Evolutionary conservation across 2,329 filamentous ascomycete genomes (phyloP).

Genomic region (Fusarium sp.): DNA sequence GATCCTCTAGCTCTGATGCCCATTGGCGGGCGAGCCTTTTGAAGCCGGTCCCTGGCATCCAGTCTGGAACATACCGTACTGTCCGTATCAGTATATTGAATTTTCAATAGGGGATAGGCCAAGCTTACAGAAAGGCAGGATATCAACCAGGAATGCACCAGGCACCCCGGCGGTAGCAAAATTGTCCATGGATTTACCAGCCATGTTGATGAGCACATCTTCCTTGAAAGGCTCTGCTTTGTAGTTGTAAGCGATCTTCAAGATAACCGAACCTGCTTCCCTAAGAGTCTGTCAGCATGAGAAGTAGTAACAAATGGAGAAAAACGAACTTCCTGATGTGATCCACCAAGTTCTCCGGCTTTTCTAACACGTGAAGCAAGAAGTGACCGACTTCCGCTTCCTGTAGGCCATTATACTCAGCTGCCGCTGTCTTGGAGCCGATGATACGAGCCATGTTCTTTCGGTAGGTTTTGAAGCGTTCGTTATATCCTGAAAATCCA

Average conservation of each 20-base stretch:
- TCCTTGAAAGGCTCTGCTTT: constrained; percentile 32
- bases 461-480: constrained; percentile 57
- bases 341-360: constrained; percentile 54
- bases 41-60: constrained; percentile 32
- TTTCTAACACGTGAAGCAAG: constrained; percentile 51
- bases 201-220: constrained; percentile 36
- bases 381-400: constrained; percentile 55
- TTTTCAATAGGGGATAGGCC: background rate
- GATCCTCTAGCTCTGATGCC: constrained; percentile 10
- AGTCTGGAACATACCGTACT: constrained; percentile 38
- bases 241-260: constrained; percentile 44
- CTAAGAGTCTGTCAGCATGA: constrained; percentile 5
- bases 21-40: constrained; percentile 30
- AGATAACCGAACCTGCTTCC: constrained; percentile 33
- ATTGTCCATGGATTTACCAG: constrained; percentile 34
- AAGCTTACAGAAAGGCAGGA: constrained; percentile 35
- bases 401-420: constrained; percentile 58
- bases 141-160: constrained; percentile 36
- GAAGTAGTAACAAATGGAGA: rapidly evolving
- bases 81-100: background rate
- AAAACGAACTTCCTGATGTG: constrained; percentile 59
- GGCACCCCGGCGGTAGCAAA: constrained; percentile 30
- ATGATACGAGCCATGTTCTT: constrained; percentile 61
- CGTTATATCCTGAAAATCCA: constrained; percentile 53
- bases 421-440: constrained; percentile 57